Conservation (phyloP, 352 stramenopile species). For the Phytophthora citricola region DNA sequence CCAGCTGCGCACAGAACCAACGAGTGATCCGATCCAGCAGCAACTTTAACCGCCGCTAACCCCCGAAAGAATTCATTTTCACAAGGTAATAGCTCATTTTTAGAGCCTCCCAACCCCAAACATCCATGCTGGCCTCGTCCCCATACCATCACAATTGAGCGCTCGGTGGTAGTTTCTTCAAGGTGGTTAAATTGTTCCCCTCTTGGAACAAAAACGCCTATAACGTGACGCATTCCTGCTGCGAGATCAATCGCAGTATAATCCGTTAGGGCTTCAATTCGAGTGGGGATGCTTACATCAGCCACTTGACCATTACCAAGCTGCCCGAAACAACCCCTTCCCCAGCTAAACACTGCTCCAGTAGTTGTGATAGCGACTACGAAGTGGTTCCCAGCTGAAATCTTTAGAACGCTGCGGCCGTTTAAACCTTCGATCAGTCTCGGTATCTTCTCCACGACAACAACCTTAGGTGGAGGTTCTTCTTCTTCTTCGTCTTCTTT, state of each 20-base stretch:
- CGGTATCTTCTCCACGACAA: slow-evolving; percentile 35
- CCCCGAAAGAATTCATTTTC: slow-evolving; percentile 74
- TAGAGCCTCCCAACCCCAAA: slow-evolving; percentile 61
- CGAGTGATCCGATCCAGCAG: slow-evolving; percentile 70
- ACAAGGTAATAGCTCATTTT: slow-evolving; percentile 32
- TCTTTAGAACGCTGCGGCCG: slow-evolving; percentile 37
- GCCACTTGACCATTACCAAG: slow-evolving; percentile 47
- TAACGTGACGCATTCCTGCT: slow-evolving; percentile 55
- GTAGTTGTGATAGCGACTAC: slow-evolving; percentile 46
- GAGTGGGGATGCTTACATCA: slow-evolving; percentile 27
- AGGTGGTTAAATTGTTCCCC: slow-evolving; percentile 1
- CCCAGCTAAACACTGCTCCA: slow-evolving; percentile 67
- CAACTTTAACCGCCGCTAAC: slow-evolving; percentile 47
- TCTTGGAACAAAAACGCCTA: slow-evolving; percentile 52
- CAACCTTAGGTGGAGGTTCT: not conserved
- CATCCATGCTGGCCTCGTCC: slow-evolving; percentile 47
- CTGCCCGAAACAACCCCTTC: slow-evolving; percentile 61
- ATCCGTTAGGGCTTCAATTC: slow-evolving; percentile 35
- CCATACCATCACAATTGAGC: slow-evolving; percentile 60
- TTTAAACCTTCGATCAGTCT: slow-evolving; percentile 30
- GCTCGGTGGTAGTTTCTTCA: slow-evolving; percentile 25
- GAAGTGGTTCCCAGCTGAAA: slow-evolving; percentile 76
- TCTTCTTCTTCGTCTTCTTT: slow-evolving; percentile 24
- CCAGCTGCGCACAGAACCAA: slow-evolving; percentile 60
- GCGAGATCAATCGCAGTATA: slow-evolving; percentile 51